These are phyloP conservation scores for Annona squamosa DNA, from an alignment of 164 flowering plant species.

Conservation along the genomic window DNA sequence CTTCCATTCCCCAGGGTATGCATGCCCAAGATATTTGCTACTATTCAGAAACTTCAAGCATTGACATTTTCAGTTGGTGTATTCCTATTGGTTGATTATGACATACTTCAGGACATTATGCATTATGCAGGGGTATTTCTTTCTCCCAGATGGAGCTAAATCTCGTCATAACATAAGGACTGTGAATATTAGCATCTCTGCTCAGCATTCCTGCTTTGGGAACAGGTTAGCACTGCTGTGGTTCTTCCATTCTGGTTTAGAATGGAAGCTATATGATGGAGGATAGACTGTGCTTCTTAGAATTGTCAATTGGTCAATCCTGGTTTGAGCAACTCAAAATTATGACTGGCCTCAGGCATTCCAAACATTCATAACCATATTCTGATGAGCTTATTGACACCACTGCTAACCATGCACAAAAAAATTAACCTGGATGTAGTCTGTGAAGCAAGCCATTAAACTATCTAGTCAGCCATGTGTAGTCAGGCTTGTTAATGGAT, in stretches of 20 bases:
- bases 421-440: too few relatives aligned
- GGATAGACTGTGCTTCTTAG: too few relatives aligned
- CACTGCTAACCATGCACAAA: too few relatives aligned
- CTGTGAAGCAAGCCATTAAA: too few relatives aligned
- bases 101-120: slow-evolving; percentile 1
- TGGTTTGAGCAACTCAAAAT: too few relatives aligned
- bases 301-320: too few relatives aligned
- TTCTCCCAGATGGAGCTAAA: slow-evolving; percentile 84
- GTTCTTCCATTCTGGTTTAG: background rate
- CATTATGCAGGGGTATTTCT: slow-evolving; percentile 66
- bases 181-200: slow-evolving; percentile 78
- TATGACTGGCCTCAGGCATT: too few relatives aligned
- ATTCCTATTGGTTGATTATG: background rate
- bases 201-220: slow-evolving; percentile 88
- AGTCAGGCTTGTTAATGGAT: too few relatives aligned
- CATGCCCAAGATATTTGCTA: background rate
- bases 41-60: background rate
- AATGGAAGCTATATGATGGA: background rate
- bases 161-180: slow-evolving; percentile 66
- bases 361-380: too few relatives aligned
- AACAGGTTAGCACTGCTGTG: slow-evolving; percentile 53
- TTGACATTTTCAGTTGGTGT: background rate
- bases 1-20: background rate
- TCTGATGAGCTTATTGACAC: too few relatives aligned
- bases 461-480: too few relatives aligned